Evolutionary conservation across 352 stramenopile genomes (phyloP).

Genomic region (Aphanomyces invadans): DNA sequence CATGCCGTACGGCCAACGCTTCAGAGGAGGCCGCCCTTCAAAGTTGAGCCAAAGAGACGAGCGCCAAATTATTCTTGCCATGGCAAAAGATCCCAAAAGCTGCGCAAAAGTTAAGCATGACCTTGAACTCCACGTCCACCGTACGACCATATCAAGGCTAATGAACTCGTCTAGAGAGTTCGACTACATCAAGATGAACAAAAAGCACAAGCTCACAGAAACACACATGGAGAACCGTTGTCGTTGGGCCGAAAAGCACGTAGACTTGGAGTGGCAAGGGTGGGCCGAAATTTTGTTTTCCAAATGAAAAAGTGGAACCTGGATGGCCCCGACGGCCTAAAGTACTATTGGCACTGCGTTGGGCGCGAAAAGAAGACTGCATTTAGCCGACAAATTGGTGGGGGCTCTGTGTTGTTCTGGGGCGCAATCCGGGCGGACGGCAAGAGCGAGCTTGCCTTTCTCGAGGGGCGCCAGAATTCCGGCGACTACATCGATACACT

Average conservation of each 20-base stretch:
- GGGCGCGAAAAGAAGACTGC: background rate
- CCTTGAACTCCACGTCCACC: no score
- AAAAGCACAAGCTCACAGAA: conserved; percentile 13
- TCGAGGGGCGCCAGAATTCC: background rate
- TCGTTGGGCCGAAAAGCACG: background rate
- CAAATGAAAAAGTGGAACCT: background rate
- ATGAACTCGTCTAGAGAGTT: background rate
- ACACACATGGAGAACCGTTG: conserved; percentile 6
- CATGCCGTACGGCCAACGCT: no score
- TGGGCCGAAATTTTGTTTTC: background rate
- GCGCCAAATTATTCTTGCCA: no score
- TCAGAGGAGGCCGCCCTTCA: no score
- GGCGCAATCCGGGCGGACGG: conserved; percentile 1
- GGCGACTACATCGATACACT: background rate
- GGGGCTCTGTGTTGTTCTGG: background rate
- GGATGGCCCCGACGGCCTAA: conserved; percentile 1
- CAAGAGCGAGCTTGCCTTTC: background rate
- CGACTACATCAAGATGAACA: conserved; percentile 26
- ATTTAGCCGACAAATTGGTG: conserved; percentile 1
- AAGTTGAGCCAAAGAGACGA: no score
- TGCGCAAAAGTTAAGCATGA: no score
- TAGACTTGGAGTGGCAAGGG: background rate
- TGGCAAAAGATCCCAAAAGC: no score
- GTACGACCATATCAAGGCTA: no score
- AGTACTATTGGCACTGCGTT: conserved; percentile 16